A percentile compares a stretch with the other conserved stretches of the same genome.
Evolutionary conservation across 352 stramenopile genomes (phyloP).

Genomic region (Phytophthora capsici): DNA sequence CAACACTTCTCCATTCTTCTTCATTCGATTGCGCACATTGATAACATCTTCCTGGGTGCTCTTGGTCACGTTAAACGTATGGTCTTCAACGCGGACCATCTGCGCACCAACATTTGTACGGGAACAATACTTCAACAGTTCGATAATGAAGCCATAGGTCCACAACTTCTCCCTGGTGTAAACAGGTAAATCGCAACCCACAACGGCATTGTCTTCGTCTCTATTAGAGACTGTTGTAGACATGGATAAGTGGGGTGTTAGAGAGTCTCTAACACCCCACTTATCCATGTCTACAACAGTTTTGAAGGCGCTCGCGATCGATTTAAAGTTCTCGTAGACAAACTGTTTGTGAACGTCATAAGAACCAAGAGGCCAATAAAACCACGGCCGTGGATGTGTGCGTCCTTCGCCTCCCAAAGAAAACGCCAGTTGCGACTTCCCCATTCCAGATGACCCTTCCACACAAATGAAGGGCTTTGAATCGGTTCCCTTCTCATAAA

Average conservation of each 20-base stretch:
- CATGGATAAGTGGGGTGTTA: not conserved
- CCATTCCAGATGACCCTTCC: constrained; percentile 18
- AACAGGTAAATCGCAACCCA: not conserved
- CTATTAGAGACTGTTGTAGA: not conserved
- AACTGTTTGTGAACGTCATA: not conserved
- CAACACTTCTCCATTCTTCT: not conserved
- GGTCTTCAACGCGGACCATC: constrained; percentile 9
- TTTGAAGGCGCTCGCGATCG: not conserved
- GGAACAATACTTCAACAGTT: not conserved
- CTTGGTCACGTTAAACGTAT: not conserved
- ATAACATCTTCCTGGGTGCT: not conserved
- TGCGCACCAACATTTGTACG: not conserved
- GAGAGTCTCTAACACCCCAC: no score
- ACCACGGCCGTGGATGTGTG: not conserved
- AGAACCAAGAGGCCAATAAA: constrained; percentile 2
- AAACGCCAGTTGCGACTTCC: constrained; percentile 21
- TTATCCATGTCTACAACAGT: not conserved
- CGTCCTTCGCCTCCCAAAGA: constrained; percentile 6
- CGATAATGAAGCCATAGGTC: not conserved
- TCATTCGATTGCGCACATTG: not conserved
- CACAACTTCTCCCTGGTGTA: constrained; percentile 2
- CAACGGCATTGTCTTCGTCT: not conserved
- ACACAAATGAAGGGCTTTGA: not conserved
- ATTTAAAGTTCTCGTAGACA: not conserved
- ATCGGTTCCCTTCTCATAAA: not conserved